These are phyloP conservation scores for Moringa oleifera DNA, from an alignment of 345 rosid genomes.

Conservation along the genomic window DNA sequence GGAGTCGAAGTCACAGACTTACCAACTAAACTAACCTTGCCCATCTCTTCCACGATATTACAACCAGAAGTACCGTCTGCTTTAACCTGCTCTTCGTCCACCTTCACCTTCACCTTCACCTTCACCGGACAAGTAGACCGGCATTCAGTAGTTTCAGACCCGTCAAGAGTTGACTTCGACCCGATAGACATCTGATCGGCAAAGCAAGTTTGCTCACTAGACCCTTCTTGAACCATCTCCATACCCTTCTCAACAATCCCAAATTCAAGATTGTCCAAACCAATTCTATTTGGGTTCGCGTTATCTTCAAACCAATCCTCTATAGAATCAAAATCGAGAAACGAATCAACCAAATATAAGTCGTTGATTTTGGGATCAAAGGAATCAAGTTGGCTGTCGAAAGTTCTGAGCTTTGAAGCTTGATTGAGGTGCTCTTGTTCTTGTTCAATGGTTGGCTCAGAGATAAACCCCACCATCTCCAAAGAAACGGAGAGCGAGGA, in stretches of 20 bases:
- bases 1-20: slow-evolving; percentile 4
- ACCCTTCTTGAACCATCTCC: slow-evolving; percentile 28
- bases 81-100: slow-evolving; percentile 7
- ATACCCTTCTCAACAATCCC: slow-evolving; percentile 23
- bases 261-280: slow-evolving; percentile 32
- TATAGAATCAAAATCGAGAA: slow-evolving; percentile 57
- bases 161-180: slow-evolving; percentile 17
- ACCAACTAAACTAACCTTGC: slow-evolving; percentile 36
- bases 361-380: slow-evolving; percentile 27
- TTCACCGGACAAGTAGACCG: slow-evolving; percentile 9
- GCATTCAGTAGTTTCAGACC: slow-evolving; percentile 11
- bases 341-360: slow-evolving; percentile 40
- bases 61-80: no score
- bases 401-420: slow-evolving; percentile 28
- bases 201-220: slow-evolving; percentile 10
- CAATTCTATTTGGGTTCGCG: slow-evolving; percentile 20
- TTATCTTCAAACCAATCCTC: slow-evolving; percentile 42
- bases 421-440: slow-evolving; percentile 22
- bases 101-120: slow-evolving; percentile 32
- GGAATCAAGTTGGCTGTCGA: slow-evolving; percentile 24
- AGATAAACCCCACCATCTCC: slow-evolving; percentile 47
- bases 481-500: not conserved
- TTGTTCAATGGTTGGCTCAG: slow-evolving; percentile 29
- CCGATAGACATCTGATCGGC: slow-evolving; percentile 8
- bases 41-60: slow-evolving; percentile 26